phyloP scores from a whole-genome alignment of 352 stramenopile genomes.

The Phytopythium kandeliae region DNA sequence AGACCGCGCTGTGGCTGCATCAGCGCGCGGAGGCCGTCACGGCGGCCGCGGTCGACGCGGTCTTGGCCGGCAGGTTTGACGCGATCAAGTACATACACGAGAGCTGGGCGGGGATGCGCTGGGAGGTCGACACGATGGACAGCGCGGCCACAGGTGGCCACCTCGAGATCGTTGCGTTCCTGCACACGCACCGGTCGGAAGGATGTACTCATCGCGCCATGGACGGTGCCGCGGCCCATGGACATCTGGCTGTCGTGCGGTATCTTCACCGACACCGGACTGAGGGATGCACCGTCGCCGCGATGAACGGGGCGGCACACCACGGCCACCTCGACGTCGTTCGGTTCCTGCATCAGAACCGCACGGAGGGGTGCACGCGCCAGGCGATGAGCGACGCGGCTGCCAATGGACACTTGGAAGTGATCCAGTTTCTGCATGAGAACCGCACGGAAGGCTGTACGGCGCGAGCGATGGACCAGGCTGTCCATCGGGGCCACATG shows the following conservation, averaged over 20 bases:
- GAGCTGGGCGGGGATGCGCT: conserved; percentile 3
- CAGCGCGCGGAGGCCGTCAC: conserved; percentile 1
- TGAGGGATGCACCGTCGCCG: conserved; percentile 27
- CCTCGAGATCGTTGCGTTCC: conserved; percentile 15
- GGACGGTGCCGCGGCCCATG: conserved; percentile 17
- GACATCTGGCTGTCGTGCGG: conserved; percentile 18
- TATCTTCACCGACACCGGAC: conserved; percentile 24
- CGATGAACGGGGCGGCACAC: conserved; percentile 21
- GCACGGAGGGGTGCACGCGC: conserved; percentile 15
- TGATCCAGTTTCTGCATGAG: conserved; percentile 16
- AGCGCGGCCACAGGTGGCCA: conserved; percentile 13
- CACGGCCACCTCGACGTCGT: conserved; percentile 26
- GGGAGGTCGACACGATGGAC: conserved; percentile 13
- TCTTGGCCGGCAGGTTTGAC: conserved; percentile 1
- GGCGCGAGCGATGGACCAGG: conserved; percentile 4
- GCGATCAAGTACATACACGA: conserved; percentile 13
- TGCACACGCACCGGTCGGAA: conserved; percentile 21
- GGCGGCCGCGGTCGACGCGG: conserved; percentile 1
- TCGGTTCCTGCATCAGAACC: conserved; percentile 14
- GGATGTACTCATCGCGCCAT: conserved; percentile 24
- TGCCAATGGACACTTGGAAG: conserved; percentile 13
- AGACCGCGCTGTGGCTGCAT: conserved; percentile 8
- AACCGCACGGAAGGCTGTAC: conserved; percentile 3
- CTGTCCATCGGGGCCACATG: conserved; percentile 4
- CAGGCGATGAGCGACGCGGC: conserved; percentile 12